Conservation (phyloP, 2,329 filamentous ascomycete genomes). For the Pseudogymnoascus sp. region DNA sequence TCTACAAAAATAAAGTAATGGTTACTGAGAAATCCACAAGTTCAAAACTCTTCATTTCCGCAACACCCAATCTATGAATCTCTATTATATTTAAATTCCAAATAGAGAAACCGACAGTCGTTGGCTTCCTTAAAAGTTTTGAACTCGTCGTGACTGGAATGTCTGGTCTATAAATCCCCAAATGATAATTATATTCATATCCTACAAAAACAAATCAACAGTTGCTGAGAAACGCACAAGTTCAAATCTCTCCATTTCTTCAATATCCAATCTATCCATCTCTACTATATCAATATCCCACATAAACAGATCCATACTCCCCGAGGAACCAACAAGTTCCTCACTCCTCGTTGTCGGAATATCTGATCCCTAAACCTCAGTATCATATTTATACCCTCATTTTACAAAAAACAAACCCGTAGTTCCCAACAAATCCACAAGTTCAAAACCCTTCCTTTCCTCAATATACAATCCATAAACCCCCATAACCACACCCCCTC, state of each 20-base stretch:
- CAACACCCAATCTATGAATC: background rate
- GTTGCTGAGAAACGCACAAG: background rate
- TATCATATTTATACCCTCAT: too few species aligned
- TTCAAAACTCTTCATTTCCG: background rate
- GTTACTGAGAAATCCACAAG: background rate
- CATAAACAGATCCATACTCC: too few species aligned
- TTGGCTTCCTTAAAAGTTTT: background rate
- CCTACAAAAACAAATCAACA: background rate
- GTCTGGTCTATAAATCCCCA: background rate
- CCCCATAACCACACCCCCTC: background rate
- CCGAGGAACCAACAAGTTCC: too few species aligned
- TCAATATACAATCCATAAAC: background rate
- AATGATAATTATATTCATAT: background rate
- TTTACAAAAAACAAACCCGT: too few species aligned
- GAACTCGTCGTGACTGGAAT: background rate
- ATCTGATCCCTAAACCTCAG: too few species aligned
- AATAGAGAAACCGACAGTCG: background rate
- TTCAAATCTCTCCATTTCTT: background rate
- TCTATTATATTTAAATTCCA: background rate
- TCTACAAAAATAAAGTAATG: background rate
- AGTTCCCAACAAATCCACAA: background rate
- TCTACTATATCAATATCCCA: too few species aligned
- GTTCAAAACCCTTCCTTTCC: background rate
- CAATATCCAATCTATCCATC: background rate
- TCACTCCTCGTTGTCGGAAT: too few species aligned